These are phyloP conservation scores for Trichocomaceae sp. DNA, from an alignment of 2,329 filamentous ascomycete genomes.

Conservation along the genomic window DNA sequence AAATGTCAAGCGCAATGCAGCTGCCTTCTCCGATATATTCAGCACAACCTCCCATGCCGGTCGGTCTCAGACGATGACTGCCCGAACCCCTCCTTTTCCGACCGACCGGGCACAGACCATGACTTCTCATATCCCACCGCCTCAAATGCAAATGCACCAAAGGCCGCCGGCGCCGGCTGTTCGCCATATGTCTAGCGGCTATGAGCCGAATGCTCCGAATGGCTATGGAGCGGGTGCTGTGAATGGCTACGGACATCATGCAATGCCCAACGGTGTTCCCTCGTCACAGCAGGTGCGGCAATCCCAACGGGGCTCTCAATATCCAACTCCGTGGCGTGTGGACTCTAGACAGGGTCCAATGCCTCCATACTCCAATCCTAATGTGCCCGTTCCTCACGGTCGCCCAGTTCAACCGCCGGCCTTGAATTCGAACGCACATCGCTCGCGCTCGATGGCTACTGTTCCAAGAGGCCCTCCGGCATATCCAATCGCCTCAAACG, in stretches of 20 bases:
- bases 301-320: constrained; percentile 60
- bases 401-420: constrained; percentile 61
- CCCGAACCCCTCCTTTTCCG: constrained; percentile 57
- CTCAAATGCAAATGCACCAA: constrained; percentile 40
- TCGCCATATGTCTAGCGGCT: constrained; percentile 41
- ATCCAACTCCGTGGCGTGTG: constrained; percentile 64
- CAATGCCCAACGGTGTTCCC: constrained; percentile 6
- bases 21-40: constrained; percentile 94
- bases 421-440: constrained; percentile 75
- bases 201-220: constrained; percentile 14
- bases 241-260: constrained; percentile 36
- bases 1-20: constrained; percentile 69
- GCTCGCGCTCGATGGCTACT: constrained; percentile 81
- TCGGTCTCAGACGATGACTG: constrained; percentile 92
- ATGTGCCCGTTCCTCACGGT: constrained; percentile 39
- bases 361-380: constrained; percentile 54
- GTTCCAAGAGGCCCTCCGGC: constrained; percentile 59
- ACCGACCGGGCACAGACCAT: constrained; percentile 73
- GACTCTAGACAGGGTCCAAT: constrained; percentile 48
- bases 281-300: constrained; percentile 42
- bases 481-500: constrained; percentile 53
- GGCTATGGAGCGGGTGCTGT: constrained; percentile 33
- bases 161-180: constrained; percentile 30
- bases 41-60: constrained; percentile 78
- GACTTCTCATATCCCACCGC: constrained; percentile 49